Base-by-base conservation (phyloP, 2,329 filamentous ascomycete genomes). In the Fonsecaea pedrosoi region DNA sequence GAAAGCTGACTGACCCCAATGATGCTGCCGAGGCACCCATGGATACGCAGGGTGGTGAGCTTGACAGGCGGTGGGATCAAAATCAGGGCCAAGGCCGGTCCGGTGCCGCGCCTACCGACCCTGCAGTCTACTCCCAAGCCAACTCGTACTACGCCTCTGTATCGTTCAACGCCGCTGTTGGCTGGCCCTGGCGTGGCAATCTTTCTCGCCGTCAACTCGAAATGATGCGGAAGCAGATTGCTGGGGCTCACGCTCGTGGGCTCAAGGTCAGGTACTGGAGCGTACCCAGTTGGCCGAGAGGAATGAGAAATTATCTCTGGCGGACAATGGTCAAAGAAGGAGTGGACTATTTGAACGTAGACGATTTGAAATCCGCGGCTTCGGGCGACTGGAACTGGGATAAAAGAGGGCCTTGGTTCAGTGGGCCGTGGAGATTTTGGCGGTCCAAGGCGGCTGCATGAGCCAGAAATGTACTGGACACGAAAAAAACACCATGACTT, bases 81-180 rank as follows among this genome's bases (percentile, higher is more conserved):
- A 74, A 78, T 61, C 70, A 71, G 54, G 81, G 82, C 30, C 84
- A 86, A 75, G 84, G 83, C 62, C 75, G 77, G 15, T 67, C 75
- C 2, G 77, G 79, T 37, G 73, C 73, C 2, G 77, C 81, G 34
- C 78, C 80, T 69, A 75, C 76, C 0, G 73, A 73, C 4, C 77
- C 81, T 21, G 77, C 80, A 70, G 75, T 77, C 0, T 85, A 83
- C 77, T 79, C 82, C 70, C 58, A 73, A 6, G 79, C 80, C 13
- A 88, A 86, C 71, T 86, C 84, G 30, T 86, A 84, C 77, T 88
- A 87, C 74, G 86, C 86, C 15, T 85, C 82, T 4, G 81, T 83
- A 8, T 83, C 82, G 4, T 87, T 87, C 73, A 78, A 75, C 12
- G 74, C 76, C 6, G 54, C 66, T 7, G 78, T 88, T 37, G 85